A percentile compares a stretch with the other conserved stretches of the same genome.
Evolutionary conservation across 805 yeast species (phyloP).

Genomic region (Yarrowia deformans): DNA sequence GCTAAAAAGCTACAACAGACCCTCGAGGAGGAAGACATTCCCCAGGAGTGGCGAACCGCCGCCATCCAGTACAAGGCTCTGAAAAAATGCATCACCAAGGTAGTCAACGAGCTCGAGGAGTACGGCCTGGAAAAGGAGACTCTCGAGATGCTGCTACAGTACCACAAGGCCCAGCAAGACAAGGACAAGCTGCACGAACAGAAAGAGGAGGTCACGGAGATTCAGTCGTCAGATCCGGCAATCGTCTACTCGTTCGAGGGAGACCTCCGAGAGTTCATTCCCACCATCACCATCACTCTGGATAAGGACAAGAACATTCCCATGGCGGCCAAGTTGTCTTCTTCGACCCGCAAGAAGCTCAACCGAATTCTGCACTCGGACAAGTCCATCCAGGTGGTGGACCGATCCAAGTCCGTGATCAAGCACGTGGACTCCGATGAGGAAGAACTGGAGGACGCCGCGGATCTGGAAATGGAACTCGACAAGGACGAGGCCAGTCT

Average conservation of each 20-base stretch:
- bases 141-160: conserved; percentile 46
- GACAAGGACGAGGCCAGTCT: conserved; percentile 23
- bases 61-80: conserved; percentile 77
- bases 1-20: conserved; percentile 74
- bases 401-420: conserved; percentile 15
- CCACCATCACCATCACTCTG: conserved; percentile 45
- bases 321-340: conserved; percentile 41
- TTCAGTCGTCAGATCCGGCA: conserved; percentile 27
- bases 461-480: conserved; percentile 22
- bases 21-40: conserved; percentile 65
- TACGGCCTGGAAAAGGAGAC: conserved; percentile 63
- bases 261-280: conserved; percentile 44
- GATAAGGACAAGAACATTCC: conserved; percentile 43
- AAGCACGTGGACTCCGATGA: conserved; percentile 35
- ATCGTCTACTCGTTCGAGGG: conserved; percentile 44
- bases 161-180: conserved; percentile 40
- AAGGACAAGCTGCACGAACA: conserved; percentile 29
- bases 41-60: conserved; percentile 69
- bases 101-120: conserved; percentile 67
- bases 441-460: conserved; percentile 25
- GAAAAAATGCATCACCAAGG: conserved; percentile 69
- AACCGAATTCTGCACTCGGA: conserved; percentile 37
- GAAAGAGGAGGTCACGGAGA: conserved; percentile 14
- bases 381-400: conserved; percentile 33
- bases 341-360: conserved; percentile 41